phyloP scores from a whole-genome alignment of 2,329 filamentous ascomycete species.

The Ceratocystis papillata region DNA sequence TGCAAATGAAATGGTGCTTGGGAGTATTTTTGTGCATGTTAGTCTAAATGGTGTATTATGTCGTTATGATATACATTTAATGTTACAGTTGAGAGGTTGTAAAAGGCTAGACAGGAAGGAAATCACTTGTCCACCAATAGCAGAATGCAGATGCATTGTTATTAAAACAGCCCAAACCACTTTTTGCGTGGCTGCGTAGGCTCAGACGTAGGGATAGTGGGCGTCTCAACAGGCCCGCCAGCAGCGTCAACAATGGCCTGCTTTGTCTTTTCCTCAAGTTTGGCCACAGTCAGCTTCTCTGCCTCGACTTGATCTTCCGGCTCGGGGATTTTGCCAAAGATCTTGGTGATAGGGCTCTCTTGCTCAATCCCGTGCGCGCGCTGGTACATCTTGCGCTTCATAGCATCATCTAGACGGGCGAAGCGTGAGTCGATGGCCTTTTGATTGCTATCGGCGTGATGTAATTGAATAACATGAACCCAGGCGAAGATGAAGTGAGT shows the following conservation, averaged over 20 bases:
- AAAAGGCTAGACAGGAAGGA: not conserved
- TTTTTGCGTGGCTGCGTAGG: slow-evolving; percentile 19
- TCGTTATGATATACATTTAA: slow-evolving; percentile 9
- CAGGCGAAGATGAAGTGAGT: slow-evolving; percentile 54
- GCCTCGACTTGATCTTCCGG: slow-evolving; percentile 33
- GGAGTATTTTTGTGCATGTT: not conserved
- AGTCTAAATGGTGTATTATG: not conserved
- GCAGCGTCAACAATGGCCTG: slow-evolving; percentile 23
- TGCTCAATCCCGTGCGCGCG: slow-evolving; percentile 72
- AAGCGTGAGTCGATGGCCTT: slow-evolving; percentile 61
- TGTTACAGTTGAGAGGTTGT: not conserved
- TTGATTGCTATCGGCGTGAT: slow-evolving; percentile 59
- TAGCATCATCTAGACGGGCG: slow-evolving; percentile 68
- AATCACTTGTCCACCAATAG: not conserved
- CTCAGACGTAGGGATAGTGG: not conserved
- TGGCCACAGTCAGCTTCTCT: slow-evolving; percentile 27
- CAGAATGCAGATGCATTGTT: not conserved
- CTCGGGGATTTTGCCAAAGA: slow-evolving; percentile 33
- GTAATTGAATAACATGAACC: slow-evolving; percentile 62
- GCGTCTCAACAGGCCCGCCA: not conserved
- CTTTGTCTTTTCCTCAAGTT: slow-evolving; percentile 18
- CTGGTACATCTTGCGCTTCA: slow-evolving; percentile 75
- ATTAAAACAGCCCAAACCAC: slow-evolving; percentile 23
- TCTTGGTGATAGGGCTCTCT: slow-evolving; percentile 43
- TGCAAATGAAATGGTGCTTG: not conserved